Conservation (phyloP, 2,329 filamentous ascomycete species). For the Colletotrichum tropicicola region DNA sequence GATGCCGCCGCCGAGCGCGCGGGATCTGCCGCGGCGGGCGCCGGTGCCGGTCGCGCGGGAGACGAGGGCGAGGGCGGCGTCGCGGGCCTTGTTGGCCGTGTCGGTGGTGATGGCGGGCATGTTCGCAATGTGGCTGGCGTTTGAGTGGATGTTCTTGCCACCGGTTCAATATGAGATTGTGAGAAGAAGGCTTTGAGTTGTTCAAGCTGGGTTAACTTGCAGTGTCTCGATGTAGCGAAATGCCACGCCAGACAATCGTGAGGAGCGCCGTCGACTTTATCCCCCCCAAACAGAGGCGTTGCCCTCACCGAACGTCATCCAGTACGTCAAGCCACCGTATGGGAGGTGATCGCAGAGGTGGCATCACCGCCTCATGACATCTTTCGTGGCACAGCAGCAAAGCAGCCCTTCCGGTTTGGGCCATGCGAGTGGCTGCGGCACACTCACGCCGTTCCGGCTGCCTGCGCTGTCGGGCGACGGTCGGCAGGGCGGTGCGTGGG, state of each 20-base stretch:
- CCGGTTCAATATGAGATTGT: not conserved
- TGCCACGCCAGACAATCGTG: too few relatives aligned
- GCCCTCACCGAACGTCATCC: not conserved
- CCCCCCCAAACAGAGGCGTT: not conserved
- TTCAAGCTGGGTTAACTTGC: not conserved
- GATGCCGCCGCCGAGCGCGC: slow-evolving; percentile 6
- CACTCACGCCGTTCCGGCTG: not conserved
- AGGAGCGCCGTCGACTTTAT: too few relatives aligned
- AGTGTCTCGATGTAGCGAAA: not conserved
- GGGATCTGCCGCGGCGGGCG: not conserved
- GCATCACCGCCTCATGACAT: slow-evolving; percentile 20
- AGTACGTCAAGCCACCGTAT: not conserved
- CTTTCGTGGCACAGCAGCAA: slow-evolving; percentile 14
- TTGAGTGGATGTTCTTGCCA: not conserved
- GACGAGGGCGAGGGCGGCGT: not conserved
- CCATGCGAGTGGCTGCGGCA: slow-evolving; percentile 6
- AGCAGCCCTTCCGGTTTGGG: not conserved
- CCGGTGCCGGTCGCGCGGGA: not conserved
- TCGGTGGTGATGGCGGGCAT: slow-evolving; percentile 18
- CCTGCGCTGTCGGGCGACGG: not conserved
- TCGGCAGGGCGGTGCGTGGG: not conserved
- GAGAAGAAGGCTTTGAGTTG: not conserved
- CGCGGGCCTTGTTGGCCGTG: not conserved
- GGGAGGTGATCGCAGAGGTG: not conserved
- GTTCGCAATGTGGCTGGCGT: not conserved